phyloP scores from a whole-genome alignment of 2,329 filamentous ascomycete species.

The Cryphonectria carpinicola region DNA sequence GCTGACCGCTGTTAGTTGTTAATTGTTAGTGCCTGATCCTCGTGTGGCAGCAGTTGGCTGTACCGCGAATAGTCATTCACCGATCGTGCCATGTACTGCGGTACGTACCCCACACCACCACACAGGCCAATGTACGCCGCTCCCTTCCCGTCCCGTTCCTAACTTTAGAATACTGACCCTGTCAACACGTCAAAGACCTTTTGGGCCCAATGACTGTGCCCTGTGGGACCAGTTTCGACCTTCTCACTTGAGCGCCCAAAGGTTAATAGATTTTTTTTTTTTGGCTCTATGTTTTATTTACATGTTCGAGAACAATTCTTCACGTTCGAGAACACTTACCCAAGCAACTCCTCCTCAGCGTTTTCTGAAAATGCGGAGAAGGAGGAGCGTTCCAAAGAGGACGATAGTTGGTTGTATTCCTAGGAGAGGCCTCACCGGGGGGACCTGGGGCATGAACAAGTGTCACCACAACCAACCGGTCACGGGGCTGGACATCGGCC shows the following conservation, averaged over 20 bases:
- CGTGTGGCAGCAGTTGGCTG: neutral
- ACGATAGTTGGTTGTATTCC: too few relatives aligned
- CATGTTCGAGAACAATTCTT: neutral
- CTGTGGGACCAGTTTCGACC: conserved; percentile 7
- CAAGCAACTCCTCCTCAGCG: neutral
- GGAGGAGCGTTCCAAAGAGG: too few relatives aligned
- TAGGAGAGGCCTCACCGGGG: neutral
- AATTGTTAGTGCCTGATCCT: conserved; percentile 6
- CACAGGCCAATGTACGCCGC: neutral
- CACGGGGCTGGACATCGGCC: neutral
- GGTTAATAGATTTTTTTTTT: neutral
- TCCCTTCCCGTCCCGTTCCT: conserved; percentile 1
- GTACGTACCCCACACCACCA: neutral
- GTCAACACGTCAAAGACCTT: neutral
- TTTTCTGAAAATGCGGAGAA: neutral
- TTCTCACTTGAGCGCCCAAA: neutral
- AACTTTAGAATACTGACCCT: conserved; percentile 3
- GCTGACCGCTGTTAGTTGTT: neutral
- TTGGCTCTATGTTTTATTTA: neutral
- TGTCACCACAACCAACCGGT: neutral
- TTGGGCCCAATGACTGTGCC: neutral
- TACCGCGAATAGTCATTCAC: neutral
- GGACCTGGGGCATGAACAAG: neutral
- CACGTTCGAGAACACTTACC: neutral
- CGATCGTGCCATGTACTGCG: neutral